These are phyloP conservation scores for Fusarium euwallaceae DNA, from an alignment of 2,329 filamentous ascomycete species.

Conservation along the genomic window DNA sequence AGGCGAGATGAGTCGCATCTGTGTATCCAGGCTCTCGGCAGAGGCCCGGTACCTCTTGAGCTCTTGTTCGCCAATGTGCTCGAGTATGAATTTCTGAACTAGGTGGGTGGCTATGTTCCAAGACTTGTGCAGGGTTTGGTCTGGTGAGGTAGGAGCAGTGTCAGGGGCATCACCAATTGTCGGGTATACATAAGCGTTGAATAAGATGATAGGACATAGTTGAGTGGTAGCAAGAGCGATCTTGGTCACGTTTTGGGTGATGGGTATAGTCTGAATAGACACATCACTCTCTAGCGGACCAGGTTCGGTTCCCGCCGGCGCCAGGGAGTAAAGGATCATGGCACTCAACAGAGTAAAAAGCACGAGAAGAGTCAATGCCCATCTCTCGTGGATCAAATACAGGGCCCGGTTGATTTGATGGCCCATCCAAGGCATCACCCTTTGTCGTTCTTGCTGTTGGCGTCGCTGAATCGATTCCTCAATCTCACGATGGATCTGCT, in stretches of 20 bases:
- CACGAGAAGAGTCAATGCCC: neutral
- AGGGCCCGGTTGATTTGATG: too few relatives aligned
- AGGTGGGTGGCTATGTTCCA: neutral
- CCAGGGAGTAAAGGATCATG: neutral
- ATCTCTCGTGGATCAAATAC: too few relatives aligned
- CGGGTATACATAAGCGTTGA: neutral
- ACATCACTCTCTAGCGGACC: neutral
- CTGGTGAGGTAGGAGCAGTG: neutral
- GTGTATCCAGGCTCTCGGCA: neutral
- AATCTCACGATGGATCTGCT: slow-evolving; percentile 1
- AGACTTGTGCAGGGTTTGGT: neutral
- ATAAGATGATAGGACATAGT: neutral
- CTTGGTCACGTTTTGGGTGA: neutral
- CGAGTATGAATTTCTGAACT: neutral
- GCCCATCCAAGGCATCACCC: too few relatives aligned
- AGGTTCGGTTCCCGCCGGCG: neutral
- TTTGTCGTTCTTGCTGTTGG: neutral
- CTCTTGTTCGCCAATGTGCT: neutral
- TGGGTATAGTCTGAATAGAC: neutral
- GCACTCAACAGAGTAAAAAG: neutral
- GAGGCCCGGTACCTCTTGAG: neutral
- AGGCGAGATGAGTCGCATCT: neutral
- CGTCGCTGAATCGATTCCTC: neutral
- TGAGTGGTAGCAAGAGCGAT: neutral
- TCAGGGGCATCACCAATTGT: neutral